These are phyloP conservation scores for Saturnispora silvae DNA, from an alignment of 805 yeast genomes.

Conservation along the genomic window DNA sequence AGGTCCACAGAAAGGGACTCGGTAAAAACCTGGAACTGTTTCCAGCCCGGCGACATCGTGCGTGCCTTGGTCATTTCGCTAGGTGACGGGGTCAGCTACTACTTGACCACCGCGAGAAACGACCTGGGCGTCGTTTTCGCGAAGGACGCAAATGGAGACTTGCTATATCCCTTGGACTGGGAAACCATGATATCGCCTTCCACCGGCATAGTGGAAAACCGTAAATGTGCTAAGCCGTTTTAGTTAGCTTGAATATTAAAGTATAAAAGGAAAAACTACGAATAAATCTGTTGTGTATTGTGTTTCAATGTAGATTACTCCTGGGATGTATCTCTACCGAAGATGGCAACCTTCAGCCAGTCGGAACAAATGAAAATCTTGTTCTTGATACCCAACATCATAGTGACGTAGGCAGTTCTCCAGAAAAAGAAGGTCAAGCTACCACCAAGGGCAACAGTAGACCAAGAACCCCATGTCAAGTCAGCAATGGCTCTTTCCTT, in stretches of 20 bases:
- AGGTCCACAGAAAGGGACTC: conserved; percentile 85
- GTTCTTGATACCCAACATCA: conserved; percentile 85
- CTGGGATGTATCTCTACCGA: conserved; percentile 91
- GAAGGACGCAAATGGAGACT: conserved; percentile 46
- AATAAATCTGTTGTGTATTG: too few relatives aligned
- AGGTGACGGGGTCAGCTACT: conserved; percentile 91
- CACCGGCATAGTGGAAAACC: conserved; percentile 62
- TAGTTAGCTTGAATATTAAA: too few relatives aligned
- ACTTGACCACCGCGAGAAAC: conserved; percentile 78
- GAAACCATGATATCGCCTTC: conserved; percentile 77
- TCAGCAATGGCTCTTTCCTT: conserved; percentile 91
- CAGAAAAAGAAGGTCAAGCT: conserved; percentile 82
- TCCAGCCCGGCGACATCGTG: conserved; percentile 86
- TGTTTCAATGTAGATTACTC: conserved; percentile 23
- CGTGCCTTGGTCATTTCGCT: conserved; percentile 74
- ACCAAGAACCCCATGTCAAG: conserved; percentile 68
- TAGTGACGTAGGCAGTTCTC: conserved; percentile 87
- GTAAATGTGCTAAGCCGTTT: conserved; percentile 92
- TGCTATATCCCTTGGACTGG: conserved; percentile 91
- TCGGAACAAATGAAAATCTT: conserved; percentile 78
- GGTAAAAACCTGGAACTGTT: conserved; percentile 68
- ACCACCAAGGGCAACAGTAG: conserved; percentile 75
- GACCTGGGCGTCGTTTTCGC: conserved; percentile 94
- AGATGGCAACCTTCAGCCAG: conserved; percentile 78
- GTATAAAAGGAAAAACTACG: too few relatives aligned